Percentiles rank a stretch among this genome's conserved stretches.
Evolutionary conservation across 2,329 filamentous ascomycete species (phyloP).

Genomic region (Apiospora kogelbergensis): DNA sequence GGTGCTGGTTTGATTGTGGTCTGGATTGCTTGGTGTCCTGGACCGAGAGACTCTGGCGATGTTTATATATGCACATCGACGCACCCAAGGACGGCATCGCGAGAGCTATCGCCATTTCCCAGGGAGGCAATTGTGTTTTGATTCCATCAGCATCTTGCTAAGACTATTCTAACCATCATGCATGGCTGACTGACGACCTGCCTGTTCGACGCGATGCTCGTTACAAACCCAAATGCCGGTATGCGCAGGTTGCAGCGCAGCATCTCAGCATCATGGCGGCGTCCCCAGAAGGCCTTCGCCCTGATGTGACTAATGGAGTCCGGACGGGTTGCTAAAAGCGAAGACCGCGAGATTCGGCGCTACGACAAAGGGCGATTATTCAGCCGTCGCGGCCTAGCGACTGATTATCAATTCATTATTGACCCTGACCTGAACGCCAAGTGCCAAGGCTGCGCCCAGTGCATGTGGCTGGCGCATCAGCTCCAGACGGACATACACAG

Average conservation of each 20-base stretch:
- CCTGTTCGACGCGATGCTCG: background rate
- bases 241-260: background rate
- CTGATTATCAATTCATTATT: background rate
- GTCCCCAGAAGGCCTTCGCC: background rate
- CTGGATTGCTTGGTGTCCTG: background rate
- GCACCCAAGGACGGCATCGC: background rate
- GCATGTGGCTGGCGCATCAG: background rate
- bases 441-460: background rate
- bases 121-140: background rate
- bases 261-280: background rate
- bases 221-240: background rate
- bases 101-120: background rate
- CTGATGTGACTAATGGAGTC: background rate
- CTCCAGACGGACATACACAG: background rate
- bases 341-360: background rate
- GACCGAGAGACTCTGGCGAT: background rate
- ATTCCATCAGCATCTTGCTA: background rate
- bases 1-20: background rate
- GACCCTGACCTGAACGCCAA: background rate
- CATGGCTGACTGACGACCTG: background rate
- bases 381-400: background rate
- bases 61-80: background rate
- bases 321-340: background rate
- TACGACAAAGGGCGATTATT: background rate
- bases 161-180: background rate